phyloP scores from a whole-genome alignment of 805 yeast genomes.

The Pichia cephalocereana region DNA sequence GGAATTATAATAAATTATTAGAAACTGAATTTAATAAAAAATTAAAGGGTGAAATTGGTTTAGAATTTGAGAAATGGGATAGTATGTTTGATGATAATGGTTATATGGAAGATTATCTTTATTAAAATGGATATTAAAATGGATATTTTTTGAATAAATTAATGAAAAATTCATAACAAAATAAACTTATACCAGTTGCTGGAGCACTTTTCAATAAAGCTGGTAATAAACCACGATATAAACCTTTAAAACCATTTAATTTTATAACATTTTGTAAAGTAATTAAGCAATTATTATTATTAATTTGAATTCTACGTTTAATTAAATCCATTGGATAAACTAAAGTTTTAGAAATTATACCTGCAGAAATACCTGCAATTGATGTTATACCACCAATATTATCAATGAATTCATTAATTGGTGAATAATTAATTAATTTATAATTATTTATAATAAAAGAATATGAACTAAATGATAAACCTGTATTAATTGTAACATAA shows the following conservation, averaged over 20 bases:
- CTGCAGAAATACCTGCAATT: constrained; percentile 66
- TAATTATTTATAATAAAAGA: constrained; percentile 25
- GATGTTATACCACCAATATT: constrained; percentile 37
- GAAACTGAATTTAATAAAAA: constrained; percentile 56
- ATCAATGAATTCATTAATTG: neutral
- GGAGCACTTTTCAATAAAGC: constrained; percentile 78
- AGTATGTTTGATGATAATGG: constrained; percentile 28
- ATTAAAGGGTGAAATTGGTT: constrained; percentile 63
- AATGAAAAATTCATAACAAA: constrained; percentile 25
- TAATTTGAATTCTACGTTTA: constrained; percentile 68
- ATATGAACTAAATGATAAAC: constrained; percentile 66
- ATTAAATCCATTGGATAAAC: constrained; percentile 85
- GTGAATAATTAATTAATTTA: neutral
- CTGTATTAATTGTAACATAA: constrained; percentile 64
- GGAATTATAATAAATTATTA: constrained; percentile 64
- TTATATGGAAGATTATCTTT: constrained; percentile 11
- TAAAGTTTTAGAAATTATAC: constrained; percentile 58
- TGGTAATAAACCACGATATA: constrained; percentile 67
- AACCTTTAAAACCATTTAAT: constrained; percentile 54
- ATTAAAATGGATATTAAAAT: neutral
- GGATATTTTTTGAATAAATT: neutral
- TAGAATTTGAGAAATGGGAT: constrained; percentile 60
- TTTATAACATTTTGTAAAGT: constrained; percentile 33
- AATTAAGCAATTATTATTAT: constrained; percentile 10
- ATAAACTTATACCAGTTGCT: constrained; percentile 35